phyloP scores from a whole-genome alignment of 2,329 filamentous ascomycete genomes.

The Penicillium sp. region DNA sequence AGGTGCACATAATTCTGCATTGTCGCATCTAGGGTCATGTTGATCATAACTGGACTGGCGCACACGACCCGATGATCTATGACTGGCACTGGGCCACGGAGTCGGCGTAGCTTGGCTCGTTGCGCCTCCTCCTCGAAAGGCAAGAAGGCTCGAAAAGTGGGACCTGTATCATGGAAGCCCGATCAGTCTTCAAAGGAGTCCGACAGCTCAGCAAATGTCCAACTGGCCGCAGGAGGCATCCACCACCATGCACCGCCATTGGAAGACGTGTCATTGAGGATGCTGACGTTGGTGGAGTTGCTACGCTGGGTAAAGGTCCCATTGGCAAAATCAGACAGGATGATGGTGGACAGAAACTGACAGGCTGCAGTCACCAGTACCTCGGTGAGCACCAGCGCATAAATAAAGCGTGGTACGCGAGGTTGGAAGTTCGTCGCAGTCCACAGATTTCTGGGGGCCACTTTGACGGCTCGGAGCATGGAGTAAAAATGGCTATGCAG shows the following conservation, averaged over 20 bases:
- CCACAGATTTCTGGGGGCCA: not conserved
- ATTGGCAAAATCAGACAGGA: not conserved
- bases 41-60: not conserved
- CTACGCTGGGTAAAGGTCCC: not conserved
- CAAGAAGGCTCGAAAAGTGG: slow-evolving; percentile 1
- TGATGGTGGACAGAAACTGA: slow-evolving; percentile 4
- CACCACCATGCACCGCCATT: not conserved
- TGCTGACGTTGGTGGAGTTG: not conserved
- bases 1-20: not conserved
- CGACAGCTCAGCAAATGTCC: slow-evolving; percentile 8
- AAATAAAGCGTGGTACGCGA: not conserved
- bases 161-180: slow-evolving; percentile 2
- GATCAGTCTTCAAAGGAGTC: not conserved
- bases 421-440: not conserved
- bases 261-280: not conserved
- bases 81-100: not conserved
- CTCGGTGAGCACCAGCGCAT: not conserved
- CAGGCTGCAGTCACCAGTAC: slow-evolving; percentile 1
- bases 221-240: not conserved
- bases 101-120: not conserved
- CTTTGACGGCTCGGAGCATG: not conserved
- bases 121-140: not conserved
- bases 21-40: not conserved
- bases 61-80: slow-evolving; percentile 4
- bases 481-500: not conserved